phyloP scores from a whole-genome alignment of 2,329 filamentous ascomycete species.

The Talaromyces marneffei region DNA sequence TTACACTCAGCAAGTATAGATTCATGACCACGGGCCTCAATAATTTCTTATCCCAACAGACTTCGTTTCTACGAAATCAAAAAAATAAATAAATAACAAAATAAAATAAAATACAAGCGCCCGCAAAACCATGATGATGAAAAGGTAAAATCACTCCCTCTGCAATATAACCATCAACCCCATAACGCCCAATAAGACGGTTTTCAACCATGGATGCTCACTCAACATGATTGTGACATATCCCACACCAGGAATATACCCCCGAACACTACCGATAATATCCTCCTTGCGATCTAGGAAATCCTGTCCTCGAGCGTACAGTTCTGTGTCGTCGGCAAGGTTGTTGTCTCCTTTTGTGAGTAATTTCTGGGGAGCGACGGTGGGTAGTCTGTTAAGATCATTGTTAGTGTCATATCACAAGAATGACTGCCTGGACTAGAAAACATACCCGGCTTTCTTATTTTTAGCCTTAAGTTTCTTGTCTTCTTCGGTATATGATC shows the following conservation, averaged over 20 bases:
- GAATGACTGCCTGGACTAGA: neutral
- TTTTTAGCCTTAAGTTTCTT: constrained; percentile 32
- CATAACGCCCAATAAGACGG: constrained; percentile 90
- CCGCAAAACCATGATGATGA: neutral
- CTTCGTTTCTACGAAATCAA: neutral
- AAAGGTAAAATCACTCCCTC: constrained; percentile 57
- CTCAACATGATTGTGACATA: constrained; percentile 95
- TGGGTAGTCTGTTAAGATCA: neutral
- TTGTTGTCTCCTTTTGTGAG: constrained; percentile 99
- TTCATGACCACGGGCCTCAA: neutral
- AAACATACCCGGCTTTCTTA: constrained; percentile 28
- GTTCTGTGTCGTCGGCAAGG: constrained; percentile 81
- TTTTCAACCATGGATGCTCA: constrained; percentile 96
- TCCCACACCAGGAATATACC: constrained; percentile 88
- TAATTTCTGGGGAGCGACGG: constrained; percentile 48
- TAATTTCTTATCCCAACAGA: neutral
- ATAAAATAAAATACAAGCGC: neutral
- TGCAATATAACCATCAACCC: constrained; percentile 88
- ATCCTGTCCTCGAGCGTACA: constrained; percentile 79
- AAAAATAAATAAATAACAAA: no score
- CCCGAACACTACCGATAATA: constrained; percentile 87
- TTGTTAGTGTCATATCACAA: neutral
- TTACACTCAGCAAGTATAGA: neutral
- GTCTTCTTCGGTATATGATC: constrained; percentile 52
- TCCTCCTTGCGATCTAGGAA: constrained; percentile 76